A percentile compares a stretch with the other conserved stretches of the same genome.
Conservation (phyloP, 2,329 filamentous ascomycete genomes). For the Penicillium aurantiogriseum region DNA sequence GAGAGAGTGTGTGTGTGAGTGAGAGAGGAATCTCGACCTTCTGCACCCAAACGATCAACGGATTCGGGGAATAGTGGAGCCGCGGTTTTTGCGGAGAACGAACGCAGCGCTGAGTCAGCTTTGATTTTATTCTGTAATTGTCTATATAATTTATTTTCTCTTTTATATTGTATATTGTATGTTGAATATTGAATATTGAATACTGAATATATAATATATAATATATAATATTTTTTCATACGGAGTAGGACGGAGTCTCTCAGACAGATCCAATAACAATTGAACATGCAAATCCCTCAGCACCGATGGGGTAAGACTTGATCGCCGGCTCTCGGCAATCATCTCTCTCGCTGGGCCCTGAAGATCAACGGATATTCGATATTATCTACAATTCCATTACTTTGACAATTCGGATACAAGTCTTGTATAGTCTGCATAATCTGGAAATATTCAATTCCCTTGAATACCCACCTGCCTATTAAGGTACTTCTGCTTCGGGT, state of each 20-base stretch:
- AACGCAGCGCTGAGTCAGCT: conserved; percentile 17
- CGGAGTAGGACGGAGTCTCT: neutral
- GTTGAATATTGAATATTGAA: too few species aligned
- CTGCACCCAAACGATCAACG: conserved; percentile 22
- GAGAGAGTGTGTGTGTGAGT: conserved; percentile 9
- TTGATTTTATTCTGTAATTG: neutral
- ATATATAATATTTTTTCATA: too few species aligned
- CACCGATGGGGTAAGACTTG: conserved; percentile 8
- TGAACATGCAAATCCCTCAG: conserved; percentile 1
- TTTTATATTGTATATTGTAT: neutral
- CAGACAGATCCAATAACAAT: neutral
- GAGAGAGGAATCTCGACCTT: conserved; percentile 27
- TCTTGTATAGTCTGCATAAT: too few species aligned
- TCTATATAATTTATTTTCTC: neutral
- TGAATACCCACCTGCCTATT: conserved; percentile 11
- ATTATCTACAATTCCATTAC: too few species aligned
- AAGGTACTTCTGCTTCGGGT: conserved; percentile 7
- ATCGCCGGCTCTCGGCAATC: conserved; percentile 9
- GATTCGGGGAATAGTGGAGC: conserved; percentile 33
- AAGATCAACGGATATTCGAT: neutral
- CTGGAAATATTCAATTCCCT: neutral
- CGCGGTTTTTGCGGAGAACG: conserved; percentile 29
- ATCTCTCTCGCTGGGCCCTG: neutral
- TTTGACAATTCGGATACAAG: too few species aligned
- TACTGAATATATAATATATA: too few species aligned